Conservation (phyloP, 108 stramenopile genomes). For the Seminavis robusta region DNA sequence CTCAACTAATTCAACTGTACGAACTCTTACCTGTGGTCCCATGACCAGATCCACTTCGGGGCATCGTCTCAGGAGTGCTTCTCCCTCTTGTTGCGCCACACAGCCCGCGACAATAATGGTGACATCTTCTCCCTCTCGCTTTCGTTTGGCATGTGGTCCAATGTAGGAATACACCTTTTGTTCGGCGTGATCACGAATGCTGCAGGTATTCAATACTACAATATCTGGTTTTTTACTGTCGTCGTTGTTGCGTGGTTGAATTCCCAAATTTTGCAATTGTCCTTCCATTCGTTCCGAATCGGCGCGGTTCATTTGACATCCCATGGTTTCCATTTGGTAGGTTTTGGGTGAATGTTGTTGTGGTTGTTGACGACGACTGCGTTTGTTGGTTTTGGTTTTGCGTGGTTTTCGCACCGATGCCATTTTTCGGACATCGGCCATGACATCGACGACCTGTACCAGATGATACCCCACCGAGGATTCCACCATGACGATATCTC, state of each 20-base stretch:
- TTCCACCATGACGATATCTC: conserved; percentile 64
- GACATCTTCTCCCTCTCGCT: conserved; percentile 83
- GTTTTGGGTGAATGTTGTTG: conserved; percentile 37
- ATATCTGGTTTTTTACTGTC: conserved; percentile 74
- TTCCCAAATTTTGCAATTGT: conserved; percentile 86
- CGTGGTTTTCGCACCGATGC: conserved; percentile 51
- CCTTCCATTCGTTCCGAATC: conserved; percentile 97
- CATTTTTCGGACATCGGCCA: conserved; percentile 88
- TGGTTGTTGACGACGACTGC: conserved; percentile 5
- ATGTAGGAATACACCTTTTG: conserved; percentile 84
- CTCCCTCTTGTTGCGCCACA: conserved; percentile 98
- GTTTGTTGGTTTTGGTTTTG: conserved; percentile 35
- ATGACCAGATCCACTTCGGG: conserved; percentile 95
- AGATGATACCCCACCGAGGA: conserved; percentile 66
- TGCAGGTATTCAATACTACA: conserved; percentile 93
- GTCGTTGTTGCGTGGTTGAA: conserved; percentile 41
- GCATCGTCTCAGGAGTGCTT: conserved; percentile 74
- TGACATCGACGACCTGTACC: conserved; percentile 82
- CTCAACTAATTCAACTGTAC: no score
- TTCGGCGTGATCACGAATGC: conserved; percentile 97
- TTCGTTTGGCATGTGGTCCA: conserved; percentile 76
- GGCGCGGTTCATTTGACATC: conserved; percentile 98
- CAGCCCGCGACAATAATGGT: conserved; percentile 94
- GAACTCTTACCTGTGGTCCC: conserved; percentile 46
- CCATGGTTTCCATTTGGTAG: conserved; percentile 87